A percentile compares a stretch with the other conserved stretches of the same genome.
Evolutionary conservation across 108 stramenopile genomes (phyloP).

Genomic region (Pseudonitzschia multistriata): DNA sequence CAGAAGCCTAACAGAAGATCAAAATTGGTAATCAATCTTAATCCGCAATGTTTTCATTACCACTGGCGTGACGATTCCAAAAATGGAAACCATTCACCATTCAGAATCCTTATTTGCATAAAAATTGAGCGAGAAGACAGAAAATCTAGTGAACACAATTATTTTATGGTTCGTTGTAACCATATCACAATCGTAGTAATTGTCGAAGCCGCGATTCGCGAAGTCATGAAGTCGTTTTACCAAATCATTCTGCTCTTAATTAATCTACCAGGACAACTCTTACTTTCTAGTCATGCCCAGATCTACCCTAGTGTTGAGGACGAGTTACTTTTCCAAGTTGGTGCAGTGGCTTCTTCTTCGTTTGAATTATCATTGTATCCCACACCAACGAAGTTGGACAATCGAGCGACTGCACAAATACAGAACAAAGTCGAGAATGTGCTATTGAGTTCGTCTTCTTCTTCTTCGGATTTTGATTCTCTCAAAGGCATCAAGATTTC

Average conservation of each 20-base stretch:
- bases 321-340: background rate
- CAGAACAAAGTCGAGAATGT: slow-evolving; percentile 11
- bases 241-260: background rate
- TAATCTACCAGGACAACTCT: background rate
- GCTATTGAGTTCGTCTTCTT: slow-evolving; percentile 18
- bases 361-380: slow-evolving; percentile 26
- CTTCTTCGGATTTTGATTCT: slow-evolving; percentile 11
- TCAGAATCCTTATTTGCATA: too few species aligned
- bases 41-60: background rate
- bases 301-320: background rate
- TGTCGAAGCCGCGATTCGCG: too few species aligned
- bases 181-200: too few species aligned
- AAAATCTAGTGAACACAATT: too few species aligned
- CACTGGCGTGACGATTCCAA: too few species aligned
- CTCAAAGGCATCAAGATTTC: slow-evolving; percentile 22
- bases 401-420: slow-evolving; percentile 15
- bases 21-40: too few species aligned
- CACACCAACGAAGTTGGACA: slow-evolving; percentile 10
- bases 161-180: too few species aligned
- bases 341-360: slow-evolving; percentile 15
- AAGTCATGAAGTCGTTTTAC: background rate
- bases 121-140: too few species aligned
- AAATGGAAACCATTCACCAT: too few species aligned
- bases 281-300: background rate
- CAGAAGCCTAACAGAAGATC: too few species aligned